phyloP scores from a whole-genome alignment of 768 basidiomycete species.

The Mycena rosella region DNA sequence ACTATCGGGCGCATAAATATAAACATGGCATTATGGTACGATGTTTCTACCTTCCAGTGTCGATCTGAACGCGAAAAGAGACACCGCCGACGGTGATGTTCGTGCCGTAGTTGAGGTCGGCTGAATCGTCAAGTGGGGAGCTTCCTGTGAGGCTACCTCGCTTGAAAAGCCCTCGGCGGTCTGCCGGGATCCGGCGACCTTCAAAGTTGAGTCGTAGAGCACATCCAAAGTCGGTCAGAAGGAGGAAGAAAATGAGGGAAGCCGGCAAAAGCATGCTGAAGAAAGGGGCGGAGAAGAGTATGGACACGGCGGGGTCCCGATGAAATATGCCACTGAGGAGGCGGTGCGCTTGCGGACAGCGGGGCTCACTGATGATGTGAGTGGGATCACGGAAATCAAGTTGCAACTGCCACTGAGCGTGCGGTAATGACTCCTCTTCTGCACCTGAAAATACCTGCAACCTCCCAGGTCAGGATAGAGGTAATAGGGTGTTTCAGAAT shows the following conservation, averaged over 20 bases:
- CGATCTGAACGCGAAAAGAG: constrained; percentile 71
- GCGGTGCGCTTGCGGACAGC: too few species aligned
- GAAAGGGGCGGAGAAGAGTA: too few species aligned
- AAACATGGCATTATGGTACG: background rate
- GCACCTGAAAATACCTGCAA: too few species aligned
- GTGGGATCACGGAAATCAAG: too few species aligned
- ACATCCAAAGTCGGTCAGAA: constrained; percentile 55
- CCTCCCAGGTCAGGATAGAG: too few species aligned
- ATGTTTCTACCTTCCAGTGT: constrained; percentile 76
- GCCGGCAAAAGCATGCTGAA: constrained; percentile 46
- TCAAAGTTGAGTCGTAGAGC: constrained; percentile 45
- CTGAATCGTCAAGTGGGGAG: constrained; percentile 70
- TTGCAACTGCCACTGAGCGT: too few species aligned
- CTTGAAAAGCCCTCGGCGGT: constrained; percentile 46
- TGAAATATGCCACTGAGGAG: too few species aligned
- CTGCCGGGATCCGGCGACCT: constrained; percentile 55
- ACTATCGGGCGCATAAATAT: constrained; percentile 50
- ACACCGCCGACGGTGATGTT: constrained; percentile 78
- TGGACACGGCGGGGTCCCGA: too few species aligned
- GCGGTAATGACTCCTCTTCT: too few species aligned
- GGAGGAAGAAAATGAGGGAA: constrained; percentile 58
- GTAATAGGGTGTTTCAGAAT: too few species aligned
- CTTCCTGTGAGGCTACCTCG: constrained; percentile 41
- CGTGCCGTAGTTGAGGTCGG: constrained; percentile 79
- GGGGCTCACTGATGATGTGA: too few species aligned